Percentiles rank a stretch among this genome's conserved stretches.
Conservation (phyloP, 495 filamentous ascomycete genomes). For the Xylaria cubensis region DNA sequence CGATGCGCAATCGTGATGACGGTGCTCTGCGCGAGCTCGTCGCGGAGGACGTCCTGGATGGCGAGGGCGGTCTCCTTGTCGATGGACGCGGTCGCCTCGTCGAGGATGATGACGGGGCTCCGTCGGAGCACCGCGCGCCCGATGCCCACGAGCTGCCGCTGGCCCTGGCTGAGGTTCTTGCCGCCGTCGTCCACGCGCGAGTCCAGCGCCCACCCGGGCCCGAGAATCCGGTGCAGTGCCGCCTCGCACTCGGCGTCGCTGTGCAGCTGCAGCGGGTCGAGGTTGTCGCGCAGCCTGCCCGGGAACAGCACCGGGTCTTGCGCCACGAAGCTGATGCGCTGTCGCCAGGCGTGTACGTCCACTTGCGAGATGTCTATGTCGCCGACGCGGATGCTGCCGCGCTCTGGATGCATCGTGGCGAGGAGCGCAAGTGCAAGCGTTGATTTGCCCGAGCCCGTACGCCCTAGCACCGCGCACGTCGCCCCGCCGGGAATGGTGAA, state of each 20-base stretch:
- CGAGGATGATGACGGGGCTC: conserved; percentile 68
- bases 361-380: conserved; percentile 57
- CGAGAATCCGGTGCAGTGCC: conserved; percentile 52
- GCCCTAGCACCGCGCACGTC: conserved; percentile 70
- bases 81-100: conserved; percentile 87
- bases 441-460: conserved; percentile 69
- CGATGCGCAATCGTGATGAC: conserved; percentile 90
- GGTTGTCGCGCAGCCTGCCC: conserved; percentile 61
- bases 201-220: conserved; percentile 48
- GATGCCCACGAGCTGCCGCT: conserved; percentile 66
- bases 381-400: conserved; percentile 61
- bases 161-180: conserved; percentile 67
- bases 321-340: conserved; percentile 65
- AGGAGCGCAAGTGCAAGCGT: conserved; percentile 65
- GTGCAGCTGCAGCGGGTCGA: conserved; percentile 58
- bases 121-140: conserved; percentile 63
- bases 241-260: conserved; percentile 54
- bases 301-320: conserved; percentile 69
- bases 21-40: conserved; percentile 78
- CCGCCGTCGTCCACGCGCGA: conserved; percentile 61
- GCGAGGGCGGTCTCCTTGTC: conserved; percentile 77
- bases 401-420: conserved; percentile 54
- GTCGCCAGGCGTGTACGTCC: conserved; percentile 60
- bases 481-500: conserved; percentile 76
- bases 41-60: conserved; percentile 76